Evolutionary conservation across 2,329 filamentous ascomycete genomes (phyloP).

Genomic region (Calonectria crousiana): DNA sequence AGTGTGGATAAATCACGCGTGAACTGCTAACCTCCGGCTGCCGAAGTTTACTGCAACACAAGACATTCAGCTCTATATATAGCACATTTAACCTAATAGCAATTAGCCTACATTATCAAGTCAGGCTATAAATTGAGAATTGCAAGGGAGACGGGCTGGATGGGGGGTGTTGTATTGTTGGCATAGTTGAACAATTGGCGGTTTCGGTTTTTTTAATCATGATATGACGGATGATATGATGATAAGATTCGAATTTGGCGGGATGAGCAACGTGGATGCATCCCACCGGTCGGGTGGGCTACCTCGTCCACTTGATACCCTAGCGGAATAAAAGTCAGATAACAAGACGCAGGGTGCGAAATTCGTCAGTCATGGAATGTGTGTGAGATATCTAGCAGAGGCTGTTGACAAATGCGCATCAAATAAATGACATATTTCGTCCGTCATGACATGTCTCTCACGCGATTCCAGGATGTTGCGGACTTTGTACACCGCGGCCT

Average conservation of each 20-base stretch:
- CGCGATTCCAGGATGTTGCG: background rate
- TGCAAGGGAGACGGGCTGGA: background rate
- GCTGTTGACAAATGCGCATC: background rate
- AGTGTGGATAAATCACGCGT: background rate
- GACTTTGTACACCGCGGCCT: background rate
- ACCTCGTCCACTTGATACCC: background rate
- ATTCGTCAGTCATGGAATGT: background rate
- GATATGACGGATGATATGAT: background rate
- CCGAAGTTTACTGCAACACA: background rate
- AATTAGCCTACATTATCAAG: background rate
- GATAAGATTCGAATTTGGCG: background rate
- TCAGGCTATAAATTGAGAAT: background rate
- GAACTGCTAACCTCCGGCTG: background rate
- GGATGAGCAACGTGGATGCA: background rate
- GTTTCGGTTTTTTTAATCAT: background rate
- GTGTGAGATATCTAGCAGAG: background rate
- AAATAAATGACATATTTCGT: background rate
- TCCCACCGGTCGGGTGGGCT: background rate
- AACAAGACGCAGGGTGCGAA: background rate
- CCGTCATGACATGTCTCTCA: background rate
- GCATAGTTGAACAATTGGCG: background rate
- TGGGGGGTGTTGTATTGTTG: background rate
- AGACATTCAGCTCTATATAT: background rate
- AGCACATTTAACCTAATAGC: background rate
- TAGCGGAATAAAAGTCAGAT: background rate